Conservation (phyloP, 495 filamentous ascomycete species). For the Trichoderma asperelloides region DNA sequence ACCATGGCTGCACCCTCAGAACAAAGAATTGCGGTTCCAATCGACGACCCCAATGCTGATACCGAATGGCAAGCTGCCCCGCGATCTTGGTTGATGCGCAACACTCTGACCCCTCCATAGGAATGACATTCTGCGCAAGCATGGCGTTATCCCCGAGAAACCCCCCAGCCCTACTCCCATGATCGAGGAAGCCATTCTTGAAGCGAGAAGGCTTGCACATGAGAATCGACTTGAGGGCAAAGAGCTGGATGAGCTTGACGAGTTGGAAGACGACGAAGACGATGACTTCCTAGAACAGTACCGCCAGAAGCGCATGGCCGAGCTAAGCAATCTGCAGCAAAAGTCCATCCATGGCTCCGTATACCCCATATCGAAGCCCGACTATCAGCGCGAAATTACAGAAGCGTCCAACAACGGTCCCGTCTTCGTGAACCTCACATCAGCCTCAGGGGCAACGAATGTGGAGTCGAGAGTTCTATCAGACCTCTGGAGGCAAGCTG, state of each 20-base stretch:
- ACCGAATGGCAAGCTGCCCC: slow-evolving; percentile 74
- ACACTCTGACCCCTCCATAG: slow-evolving; percentile 33
- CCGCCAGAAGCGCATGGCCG: slow-evolving; percentile 71
- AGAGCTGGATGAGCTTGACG: slow-evolving; percentile 84
- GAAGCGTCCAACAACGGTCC: slow-evolving; percentile 65
- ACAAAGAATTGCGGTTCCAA: slow-evolving; percentile 61
- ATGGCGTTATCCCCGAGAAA: slow-evolving; percentile 92
- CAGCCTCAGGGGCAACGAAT: slow-evolving; percentile 58
- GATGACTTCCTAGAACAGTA: slow-evolving; percentile 84
- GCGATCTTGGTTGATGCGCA: slow-evolving; percentile 4
- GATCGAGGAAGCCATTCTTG: slow-evolving; percentile 88
- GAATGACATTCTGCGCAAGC: slow-evolving; percentile 98
- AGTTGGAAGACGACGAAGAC: slow-evolving; percentile 86
- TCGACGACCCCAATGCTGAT: slow-evolving; percentile 92
- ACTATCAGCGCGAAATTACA: slow-evolving; percentile 87
- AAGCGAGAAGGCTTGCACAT: slow-evolving; percentile 69
- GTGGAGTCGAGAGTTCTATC: slow-evolving; percentile 72
- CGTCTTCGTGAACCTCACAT: slow-evolving; percentile 82
- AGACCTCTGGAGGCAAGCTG: slow-evolving; percentile 80
- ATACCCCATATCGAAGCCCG: slow-evolving; percentile 87
- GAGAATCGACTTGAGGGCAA: slow-evolving; percentile 91
- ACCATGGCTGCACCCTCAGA: slow-evolving; percentile 69
- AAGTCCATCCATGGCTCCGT: slow-evolving; percentile 78
- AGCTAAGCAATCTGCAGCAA: slow-evolving; percentile 64
- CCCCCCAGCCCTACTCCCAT: slow-evolving; percentile 87